A percentile compares a stretch with the other conserved stretches of the same genome.
phyloP scores from a whole-genome alignment of 139 green algal species.

The Tetradesmus obliquus region DNA sequence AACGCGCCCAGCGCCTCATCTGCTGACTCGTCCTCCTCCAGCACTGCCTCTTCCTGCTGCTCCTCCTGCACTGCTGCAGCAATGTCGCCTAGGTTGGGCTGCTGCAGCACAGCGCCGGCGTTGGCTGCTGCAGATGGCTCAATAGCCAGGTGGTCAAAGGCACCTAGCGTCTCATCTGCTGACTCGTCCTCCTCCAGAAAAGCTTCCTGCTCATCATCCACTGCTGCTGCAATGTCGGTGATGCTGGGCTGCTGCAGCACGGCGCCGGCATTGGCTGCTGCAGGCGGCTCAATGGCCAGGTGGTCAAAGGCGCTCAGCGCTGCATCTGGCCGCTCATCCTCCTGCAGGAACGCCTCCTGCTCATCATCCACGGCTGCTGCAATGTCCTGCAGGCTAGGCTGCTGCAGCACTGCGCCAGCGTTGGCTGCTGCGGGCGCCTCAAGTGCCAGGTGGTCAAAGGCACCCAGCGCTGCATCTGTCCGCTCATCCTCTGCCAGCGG shows the following conservation, averaged over 20 bases:
- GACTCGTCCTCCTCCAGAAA: slow-evolving; percentile 4
- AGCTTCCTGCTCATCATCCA: not conserved
- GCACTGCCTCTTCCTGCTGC: not conserved
- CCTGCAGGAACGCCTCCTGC: not conserved
- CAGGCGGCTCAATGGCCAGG: not conserved
- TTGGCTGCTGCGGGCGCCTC: not conserved
- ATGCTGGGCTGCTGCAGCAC: slow-evolving; percentile 12
- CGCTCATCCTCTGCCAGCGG: not conserved
- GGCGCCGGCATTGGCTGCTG: not conserved
- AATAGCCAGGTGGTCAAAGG: slow-evolving; percentile 8
- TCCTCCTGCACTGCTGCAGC: slow-evolving; percentile 1
- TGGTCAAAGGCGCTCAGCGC: slow-evolving; percentile 12
- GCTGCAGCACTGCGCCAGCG: not conserved
- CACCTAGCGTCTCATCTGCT: not conserved
- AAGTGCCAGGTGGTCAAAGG: not conserved
- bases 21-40: not conserved
- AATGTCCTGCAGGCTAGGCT: slow-evolving; percentile 10
- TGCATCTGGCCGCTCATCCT: not conserved
- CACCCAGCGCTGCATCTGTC: not conserved
- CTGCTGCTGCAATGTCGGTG: slow-evolving; percentile 7
- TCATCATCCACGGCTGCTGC: not conserved
- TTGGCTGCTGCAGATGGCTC: not conserved
- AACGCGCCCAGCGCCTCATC: not conserved
- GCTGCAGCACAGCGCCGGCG: not conserved
- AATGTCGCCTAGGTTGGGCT: not conserved